Evolutionary conservation across 257 asterid species (phyloP).

Genomic region (Scutellaria baicalensis): DNA sequence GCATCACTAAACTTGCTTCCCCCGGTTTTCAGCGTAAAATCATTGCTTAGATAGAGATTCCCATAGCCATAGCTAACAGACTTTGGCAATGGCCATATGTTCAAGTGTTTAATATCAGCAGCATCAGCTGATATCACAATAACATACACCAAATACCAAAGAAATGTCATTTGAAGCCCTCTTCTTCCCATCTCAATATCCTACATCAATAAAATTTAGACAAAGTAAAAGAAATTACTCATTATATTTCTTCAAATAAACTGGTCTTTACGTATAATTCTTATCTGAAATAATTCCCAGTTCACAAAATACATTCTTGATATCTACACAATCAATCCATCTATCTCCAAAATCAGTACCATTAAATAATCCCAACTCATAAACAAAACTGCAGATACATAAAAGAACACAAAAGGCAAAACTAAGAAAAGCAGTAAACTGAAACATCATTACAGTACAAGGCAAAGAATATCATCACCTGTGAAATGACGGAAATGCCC

Average conservation of each 20-base stretch:
- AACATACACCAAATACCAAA: conserved; percentile 27
- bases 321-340: conserved; percentile 7
- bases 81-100: conserved; percentile 93
- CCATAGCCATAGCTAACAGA: conserved; percentile 54
- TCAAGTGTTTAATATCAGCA: conserved; percentile 31
- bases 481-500: conserved; percentile 1
- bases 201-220: conserved; percentile 15
- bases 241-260: neutral
- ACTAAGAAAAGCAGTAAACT: neutral
- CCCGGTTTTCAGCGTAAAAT: conserved; percentile 58
- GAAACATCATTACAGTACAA: neutral
- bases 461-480: conserved; percentile 10
- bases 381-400: neutral
- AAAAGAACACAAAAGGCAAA: neutral
- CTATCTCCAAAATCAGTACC: neutral
- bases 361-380: neutral
- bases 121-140: conserved; percentile 29
- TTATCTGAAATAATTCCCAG: neutral
- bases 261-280: neutral
- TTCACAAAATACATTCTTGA: neutral
- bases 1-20: conserved; percentile 67
- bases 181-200: conserved; percentile 33
- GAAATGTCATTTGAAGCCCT: conserved; percentile 7
- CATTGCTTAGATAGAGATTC: conserved; percentile 41
- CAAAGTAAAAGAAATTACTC: neutral